phyloP scores from a whole-genome alignment of 1,284 basidiomycete species.

The Malassezia equina region DNA sequence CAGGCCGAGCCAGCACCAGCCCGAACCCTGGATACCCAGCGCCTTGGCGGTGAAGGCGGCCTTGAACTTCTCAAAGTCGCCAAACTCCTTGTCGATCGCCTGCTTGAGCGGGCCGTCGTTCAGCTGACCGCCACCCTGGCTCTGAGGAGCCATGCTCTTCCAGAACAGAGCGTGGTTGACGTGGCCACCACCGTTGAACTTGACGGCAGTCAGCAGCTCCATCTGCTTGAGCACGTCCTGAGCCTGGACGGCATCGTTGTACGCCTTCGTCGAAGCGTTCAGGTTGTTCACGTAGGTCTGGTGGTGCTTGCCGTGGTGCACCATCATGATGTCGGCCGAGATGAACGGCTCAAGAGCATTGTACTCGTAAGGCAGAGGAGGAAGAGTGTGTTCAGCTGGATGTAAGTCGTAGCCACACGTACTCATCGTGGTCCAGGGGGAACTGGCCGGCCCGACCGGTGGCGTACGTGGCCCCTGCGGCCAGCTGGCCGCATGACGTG shows the following conservation, averaged over 20 bases:
- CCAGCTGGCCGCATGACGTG: not conserved
- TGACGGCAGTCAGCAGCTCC: constrained; percentile 70
- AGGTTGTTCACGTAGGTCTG: constrained; percentile 49
- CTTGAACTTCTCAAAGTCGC: constrained; percentile 65
- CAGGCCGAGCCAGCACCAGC: constrained; percentile 81
- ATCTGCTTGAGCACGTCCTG: constrained; percentile 70
- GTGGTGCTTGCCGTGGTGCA: constrained; percentile 95
- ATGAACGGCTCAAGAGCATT: constrained; percentile 79
- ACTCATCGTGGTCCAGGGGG: constrained; percentile 2
- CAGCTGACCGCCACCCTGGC: constrained; percentile 56
- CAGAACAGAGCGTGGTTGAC: constrained; percentile 88
- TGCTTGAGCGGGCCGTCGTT: constrained; percentile 61
- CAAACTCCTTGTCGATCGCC: constrained; percentile 74
- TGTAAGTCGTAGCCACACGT: not conserved
- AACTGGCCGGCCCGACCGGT: too few relatives aligned
- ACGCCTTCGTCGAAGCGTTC: constrained; percentile 70
- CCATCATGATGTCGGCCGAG: constrained; percentile 55
- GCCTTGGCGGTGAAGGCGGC: constrained; percentile 75
- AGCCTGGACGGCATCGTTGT: constrained; percentile 56
- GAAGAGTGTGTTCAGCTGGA: constrained; percentile 52
- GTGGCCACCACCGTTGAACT: constrained; percentile 74
- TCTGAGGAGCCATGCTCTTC: constrained; percentile 62
- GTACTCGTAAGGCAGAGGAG: constrained; percentile 79
- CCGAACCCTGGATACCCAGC: constrained; percentile 89
- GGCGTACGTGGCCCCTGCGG: not conserved